Percentiles rank a stretch among this genome's conserved stretches.
Evolutionary conservation across 441 rosid species (phyloP).

Genomic region (Hypseocharis bilobata): DNA sequence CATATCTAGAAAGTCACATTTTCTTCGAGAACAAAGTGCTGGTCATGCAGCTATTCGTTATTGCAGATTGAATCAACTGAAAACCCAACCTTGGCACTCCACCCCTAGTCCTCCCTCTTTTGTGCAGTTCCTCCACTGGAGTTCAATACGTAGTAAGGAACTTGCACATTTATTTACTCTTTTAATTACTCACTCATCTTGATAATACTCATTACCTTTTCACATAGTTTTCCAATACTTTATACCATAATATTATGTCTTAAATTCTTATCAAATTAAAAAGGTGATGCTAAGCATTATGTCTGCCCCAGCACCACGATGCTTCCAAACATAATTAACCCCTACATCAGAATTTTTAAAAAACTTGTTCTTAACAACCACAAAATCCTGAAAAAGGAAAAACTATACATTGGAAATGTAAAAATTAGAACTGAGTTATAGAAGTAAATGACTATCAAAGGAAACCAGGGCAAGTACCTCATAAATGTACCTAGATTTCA

Average conservation of each 20-base stretch:
- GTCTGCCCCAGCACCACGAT: not conserved
- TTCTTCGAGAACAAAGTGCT: too few species aligned
- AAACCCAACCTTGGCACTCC: not conserved
- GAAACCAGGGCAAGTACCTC: conserved; percentile 44
- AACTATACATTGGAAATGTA: not conserved
- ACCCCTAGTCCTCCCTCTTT: not conserved
- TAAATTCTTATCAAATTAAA: too few species aligned
- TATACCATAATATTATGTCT: too few species aligned
- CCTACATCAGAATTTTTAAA: not conserved
- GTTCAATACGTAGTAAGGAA: not conserved
- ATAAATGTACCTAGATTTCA: conserved; percentile 67
- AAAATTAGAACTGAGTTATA: not conserved
- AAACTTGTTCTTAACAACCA: not conserved
- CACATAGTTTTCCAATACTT: too few species aligned
- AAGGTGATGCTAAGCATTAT: too few species aligned
- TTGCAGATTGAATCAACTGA: not conserved
- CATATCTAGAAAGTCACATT: not conserved
- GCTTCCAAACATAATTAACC: not conserved
- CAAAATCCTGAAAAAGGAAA: not conserved
- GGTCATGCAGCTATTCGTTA: not conserved
- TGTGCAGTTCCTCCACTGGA: not conserved
- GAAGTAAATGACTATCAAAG: conserved; percentile 5
- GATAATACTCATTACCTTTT: too few species aligned
- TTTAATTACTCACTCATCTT: too few species aligned
- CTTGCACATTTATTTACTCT: not conserved